Evolutionary conservation across 345 rosid genomes (phyloP).

Genomic region (Erodium maritimum): DNA sequence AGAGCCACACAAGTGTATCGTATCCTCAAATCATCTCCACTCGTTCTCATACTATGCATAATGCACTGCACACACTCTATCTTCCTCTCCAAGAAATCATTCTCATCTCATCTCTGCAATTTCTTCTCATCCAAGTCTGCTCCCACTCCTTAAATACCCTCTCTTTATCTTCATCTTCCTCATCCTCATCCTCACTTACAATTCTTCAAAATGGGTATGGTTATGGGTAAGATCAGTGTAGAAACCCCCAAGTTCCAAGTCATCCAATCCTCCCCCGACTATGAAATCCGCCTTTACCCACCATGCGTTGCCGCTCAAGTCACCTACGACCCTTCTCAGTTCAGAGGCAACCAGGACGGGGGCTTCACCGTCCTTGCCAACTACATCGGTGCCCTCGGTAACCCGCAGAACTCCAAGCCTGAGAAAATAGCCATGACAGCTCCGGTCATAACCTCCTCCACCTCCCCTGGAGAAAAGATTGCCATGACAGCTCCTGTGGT

Average conservation of each 20-base stretch:
- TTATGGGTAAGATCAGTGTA: conserved; percentile 59
- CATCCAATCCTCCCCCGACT: conserved; percentile 29
- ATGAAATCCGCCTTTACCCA: conserved; percentile 68
- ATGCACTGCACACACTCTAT: not conserved
- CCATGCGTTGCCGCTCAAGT: conserved; percentile 61
- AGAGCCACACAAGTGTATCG: conserved; percentile 11
- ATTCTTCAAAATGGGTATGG: conserved; percentile 46
- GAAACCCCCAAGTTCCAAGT: conserved; percentile 67
- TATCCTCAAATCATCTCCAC: conserved; percentile 1
- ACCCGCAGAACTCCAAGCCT: conserved; percentile 63
- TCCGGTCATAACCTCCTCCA: conserved; percentile 47
- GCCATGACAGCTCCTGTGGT: conserved; percentile 88
- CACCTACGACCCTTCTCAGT: conserved; percentile 55
- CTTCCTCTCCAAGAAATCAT: conserved; percentile 3
- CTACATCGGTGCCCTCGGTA: conserved; percentile 75
- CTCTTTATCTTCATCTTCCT: not conserved
- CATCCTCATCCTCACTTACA: not conserved
- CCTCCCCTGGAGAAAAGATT: conserved; percentile 38
- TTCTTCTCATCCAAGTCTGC: not conserved
- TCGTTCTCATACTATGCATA: not conserved
- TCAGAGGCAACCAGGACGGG: conserved; percentile 64
- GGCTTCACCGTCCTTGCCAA: conserved; percentile 65
- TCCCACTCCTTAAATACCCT: not conserved
- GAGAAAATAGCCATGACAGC: conserved; percentile 88
- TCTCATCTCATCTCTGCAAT: not conserved